phyloP scores from a whole-genome alignment of 2,329 filamentous ascomycete species.

The Curvularia lunata region DNA sequence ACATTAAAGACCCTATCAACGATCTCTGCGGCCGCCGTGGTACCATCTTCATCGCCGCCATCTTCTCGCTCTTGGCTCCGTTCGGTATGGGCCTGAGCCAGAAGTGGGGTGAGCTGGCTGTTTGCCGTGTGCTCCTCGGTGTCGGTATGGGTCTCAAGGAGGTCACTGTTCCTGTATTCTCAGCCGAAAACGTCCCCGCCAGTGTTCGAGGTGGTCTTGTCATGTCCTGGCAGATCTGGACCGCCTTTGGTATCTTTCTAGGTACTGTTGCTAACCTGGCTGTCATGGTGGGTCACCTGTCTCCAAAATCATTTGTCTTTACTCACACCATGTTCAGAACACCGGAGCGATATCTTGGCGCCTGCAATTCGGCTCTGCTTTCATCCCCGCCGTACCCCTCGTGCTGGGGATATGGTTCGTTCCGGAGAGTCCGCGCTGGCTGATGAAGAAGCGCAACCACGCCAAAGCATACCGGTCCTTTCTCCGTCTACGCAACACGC shows the following conservation, averaged over 20 bases:
- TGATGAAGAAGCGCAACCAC: constrained; percentile 52
- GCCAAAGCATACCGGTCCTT: constrained; percentile 50
- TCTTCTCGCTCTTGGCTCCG: constrained; percentile 45
- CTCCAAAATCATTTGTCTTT: too few species aligned
- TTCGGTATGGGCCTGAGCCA: constrained; percentile 47
- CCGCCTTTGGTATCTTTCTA: constrained; percentile 55
- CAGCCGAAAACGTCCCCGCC: constrained; percentile 56
- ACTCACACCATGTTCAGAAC: constrained; percentile 23
- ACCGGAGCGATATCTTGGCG: constrained; percentile 48
- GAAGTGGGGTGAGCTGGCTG: constrained; percentile 50
- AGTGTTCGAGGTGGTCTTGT: constrained; percentile 57
- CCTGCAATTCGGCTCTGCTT: constrained; percentile 50
- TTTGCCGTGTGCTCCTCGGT: constrained; percentile 46
- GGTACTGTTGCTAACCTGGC: constrained; percentile 52
- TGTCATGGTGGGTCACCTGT: constrained; percentile 36
- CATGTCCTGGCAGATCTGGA: constrained; percentile 57
- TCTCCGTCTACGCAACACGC: constrained; percentile 48
- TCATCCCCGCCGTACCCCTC: constrained; percentile 49
- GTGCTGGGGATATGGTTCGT: constrained; percentile 52
- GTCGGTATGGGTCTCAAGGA: constrained; percentile 56
- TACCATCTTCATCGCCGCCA: constrained; percentile 44
- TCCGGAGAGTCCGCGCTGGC: constrained; percentile 50
- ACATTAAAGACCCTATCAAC: constrained; percentile 33
- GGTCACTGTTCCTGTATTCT: constrained; percentile 54
- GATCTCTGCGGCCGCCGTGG: constrained; percentile 40